Evolutionary conservation across 2,329 filamentous ascomycete species (phyloP), one percentile per base, ranked within the genome.

Genomic region (Thielaviopsis musarum): DNA sequence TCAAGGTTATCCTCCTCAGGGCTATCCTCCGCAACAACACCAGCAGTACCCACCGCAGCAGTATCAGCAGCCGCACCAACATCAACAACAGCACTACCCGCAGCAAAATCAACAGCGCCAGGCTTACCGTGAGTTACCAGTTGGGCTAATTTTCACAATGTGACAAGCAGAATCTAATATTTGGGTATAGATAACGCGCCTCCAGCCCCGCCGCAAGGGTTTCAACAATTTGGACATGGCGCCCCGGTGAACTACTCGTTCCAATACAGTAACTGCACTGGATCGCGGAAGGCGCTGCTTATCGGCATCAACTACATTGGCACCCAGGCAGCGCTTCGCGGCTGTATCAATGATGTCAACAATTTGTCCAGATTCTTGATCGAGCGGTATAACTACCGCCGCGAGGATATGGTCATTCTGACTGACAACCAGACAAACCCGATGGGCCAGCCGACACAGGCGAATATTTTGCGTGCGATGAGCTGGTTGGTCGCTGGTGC

Each of bases 261-360:
- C 72, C 87, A 91, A 71, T 96, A 96, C 72, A 95, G 90, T 54
- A 85, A 85, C 65, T 97, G 91, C 70, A 94, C 87, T 5, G 91
- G 91, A 54, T 82, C 84, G 66, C 78, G 91, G 69, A 81, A 81
- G 68, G 78, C 78, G 12, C 70, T 81, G 48, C 69, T 81, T 54
- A 79, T 81, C 61, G 80, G 80, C 56, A 81, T 82, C 71, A 83
- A 83, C 70, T 83, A 82, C 69, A 77, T 78, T 63, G 74, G 76
- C 59, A 77, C 79, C 65, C 68, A 74, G 48, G 77, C 78, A 54
- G 75, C 81, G 70, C 73, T 83, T 52, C 71, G 76, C 61, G 80
- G 80, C 30, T 83, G 80, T 67, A 80, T 80, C 69, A 80, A 80
- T 67, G 78, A 80, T 66, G 78, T 80, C 52, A 79, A 80, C 70